Evolutionary conservation across 78 protist genomes (phyloP).

Genomic region (Bigelowiella natans): DNA sequence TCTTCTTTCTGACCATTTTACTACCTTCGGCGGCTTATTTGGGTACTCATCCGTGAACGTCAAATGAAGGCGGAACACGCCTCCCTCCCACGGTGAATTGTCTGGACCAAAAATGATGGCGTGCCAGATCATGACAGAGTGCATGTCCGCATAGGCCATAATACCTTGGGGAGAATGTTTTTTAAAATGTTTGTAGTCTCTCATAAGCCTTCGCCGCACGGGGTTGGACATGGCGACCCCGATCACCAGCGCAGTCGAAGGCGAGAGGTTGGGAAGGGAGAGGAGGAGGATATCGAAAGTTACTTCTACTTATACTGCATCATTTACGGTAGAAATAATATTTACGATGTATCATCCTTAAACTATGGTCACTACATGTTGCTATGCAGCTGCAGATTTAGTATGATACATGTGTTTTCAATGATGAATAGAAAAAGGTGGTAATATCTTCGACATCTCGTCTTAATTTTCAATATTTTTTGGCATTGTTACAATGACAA

Average conservation of each 20-base stretch:
- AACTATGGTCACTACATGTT: no score
- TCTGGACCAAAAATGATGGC: slow-evolving; percentile 15
- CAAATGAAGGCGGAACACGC: slow-evolving; percentile 84
- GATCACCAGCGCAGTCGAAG: neutral
- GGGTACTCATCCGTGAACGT: slow-evolving; percentile 96
- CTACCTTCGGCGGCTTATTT: slow-evolving; percentile 52
- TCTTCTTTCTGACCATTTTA: no score
- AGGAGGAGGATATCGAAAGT: neutral
- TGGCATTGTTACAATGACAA: no score
- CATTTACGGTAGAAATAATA: neutral
- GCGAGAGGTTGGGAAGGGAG: neutral
- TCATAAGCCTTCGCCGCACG: neutral
- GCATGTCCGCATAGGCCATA: neutral
- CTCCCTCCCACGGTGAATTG: slow-evolving; percentile 70
- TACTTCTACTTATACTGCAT: neutral
- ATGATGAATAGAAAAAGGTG: no score
- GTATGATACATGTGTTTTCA: no score
- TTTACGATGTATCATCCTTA: no score
- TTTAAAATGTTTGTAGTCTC: neutral
- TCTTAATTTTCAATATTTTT: no score
- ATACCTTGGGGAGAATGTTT: neutral
- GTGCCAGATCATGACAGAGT: neutral
- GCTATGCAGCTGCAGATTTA: no score
- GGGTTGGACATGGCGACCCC: neutral
- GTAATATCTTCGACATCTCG: no score